A percentile compares a stretch with the other conserved stretches of the same genome.
phyloP scores from a whole-genome alignment of 1,139 yeast genomes.

The Ashbya aceris region DNA sequence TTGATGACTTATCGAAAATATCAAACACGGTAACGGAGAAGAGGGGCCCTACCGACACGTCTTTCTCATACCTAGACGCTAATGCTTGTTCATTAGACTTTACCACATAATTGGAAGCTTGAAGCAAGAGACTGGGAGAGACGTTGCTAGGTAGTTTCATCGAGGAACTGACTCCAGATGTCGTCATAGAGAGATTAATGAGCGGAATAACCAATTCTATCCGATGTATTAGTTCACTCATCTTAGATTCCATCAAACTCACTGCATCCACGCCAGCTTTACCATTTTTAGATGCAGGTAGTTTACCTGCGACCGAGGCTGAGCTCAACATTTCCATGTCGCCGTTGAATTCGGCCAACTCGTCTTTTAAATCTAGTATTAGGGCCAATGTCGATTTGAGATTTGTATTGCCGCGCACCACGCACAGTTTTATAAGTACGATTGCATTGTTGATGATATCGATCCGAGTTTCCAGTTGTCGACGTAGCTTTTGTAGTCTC shows the following conservation, averaged over 20 bases:
- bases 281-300: conserved; percentile 26
- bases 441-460: conserved; percentile 59
- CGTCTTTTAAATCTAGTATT: conserved; percentile 47
- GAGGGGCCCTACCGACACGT: conserved; percentile 46
- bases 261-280: conserved; percentile 40
- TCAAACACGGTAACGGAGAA: conserved; percentile 55
- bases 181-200: conserved; percentile 55
- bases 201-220: conserved; percentile 68
- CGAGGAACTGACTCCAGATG: conserved; percentile 59
- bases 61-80: conserved; percentile 15
- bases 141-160: conserved; percentile 44
- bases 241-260: conserved; percentile 33
- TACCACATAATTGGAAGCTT: conserved; percentile 46
- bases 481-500: conserved; percentile 36
- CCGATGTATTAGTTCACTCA: conserved; percentile 39
- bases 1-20: conserved; percentile 37
- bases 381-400: conserved; percentile 49
- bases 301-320: not conserved
- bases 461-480: conserved; percentile 50
- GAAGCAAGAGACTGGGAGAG: conserved; percentile 59
- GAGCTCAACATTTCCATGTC: conserved; percentile 32
- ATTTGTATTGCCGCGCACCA: conserved; percentile 65
- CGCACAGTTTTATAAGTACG: conserved; percentile 57
- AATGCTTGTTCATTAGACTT: conserved; percentile 31
- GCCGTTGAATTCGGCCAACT: conserved; percentile 51